Conservation (phyloP, 495 filamentous ascomycete species). For the Parathielavia appendiculata region DNA sequence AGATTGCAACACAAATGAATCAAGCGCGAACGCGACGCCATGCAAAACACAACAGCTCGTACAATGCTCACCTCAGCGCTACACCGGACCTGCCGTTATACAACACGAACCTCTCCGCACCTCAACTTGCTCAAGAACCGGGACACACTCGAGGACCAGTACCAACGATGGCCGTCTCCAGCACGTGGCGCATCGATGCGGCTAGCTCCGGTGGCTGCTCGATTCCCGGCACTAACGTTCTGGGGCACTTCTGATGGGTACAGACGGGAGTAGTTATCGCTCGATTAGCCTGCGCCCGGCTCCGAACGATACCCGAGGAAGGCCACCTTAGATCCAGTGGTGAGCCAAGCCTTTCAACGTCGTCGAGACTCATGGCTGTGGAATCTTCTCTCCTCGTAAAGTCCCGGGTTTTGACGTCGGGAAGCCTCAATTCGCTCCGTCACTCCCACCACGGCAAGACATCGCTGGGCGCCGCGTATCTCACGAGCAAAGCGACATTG, state of each 20-base stretch:
- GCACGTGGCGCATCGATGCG: slow-evolving; percentile 17
- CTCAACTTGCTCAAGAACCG: not conserved
- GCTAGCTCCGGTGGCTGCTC: slow-evolving; percentile 6
- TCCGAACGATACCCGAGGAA: not conserved
- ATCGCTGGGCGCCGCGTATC: not conserved
- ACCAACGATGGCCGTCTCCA: not conserved
- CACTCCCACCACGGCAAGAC: not conserved
- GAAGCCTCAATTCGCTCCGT: too few species aligned
- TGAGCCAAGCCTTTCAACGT: not conserved
- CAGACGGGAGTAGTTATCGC: too few species aligned
- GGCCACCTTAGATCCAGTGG: not conserved
- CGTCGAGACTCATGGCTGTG: not conserved
- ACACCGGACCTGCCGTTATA: not conserved
- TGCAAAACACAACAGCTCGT: slow-evolving; percentile 2
- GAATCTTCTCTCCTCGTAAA: not conserved
- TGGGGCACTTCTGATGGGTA: slow-evolving; percentile 17
- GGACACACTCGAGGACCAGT: not conserved
- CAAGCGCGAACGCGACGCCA: slow-evolving; percentile 8
- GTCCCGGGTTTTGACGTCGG: not conserved
- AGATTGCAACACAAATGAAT: slow-evolving; percentile 15
- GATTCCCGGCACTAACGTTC: slow-evolving; percentile 2
- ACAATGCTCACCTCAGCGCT: not conserved
- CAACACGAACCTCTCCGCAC: not conserved
- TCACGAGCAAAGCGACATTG: not conserved
- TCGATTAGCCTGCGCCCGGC: slow-evolving; percentile 7